Base-by-base conservation (phyloP, 176 grass and related monocot genomes). In the Stipa capillata region DNA sequence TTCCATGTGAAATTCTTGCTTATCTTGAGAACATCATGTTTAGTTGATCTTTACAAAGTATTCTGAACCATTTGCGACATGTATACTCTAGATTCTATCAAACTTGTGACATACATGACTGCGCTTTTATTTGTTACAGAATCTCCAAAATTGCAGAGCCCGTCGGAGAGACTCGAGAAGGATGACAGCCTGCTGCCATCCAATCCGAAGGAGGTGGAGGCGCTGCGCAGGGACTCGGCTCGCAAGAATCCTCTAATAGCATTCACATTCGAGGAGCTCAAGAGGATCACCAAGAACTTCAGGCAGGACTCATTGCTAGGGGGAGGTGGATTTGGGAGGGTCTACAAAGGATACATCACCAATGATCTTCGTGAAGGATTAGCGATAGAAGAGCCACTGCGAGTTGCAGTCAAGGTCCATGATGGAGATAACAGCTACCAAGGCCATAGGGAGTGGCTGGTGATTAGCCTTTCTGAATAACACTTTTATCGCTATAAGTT, bases 361-460 rank as follows among this genome's bases (percentile, higher is more conserved):
- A 89, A 0, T 48, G 87, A 89, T 69, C 41, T 84, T 21, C 33
- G 66, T 0, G 75, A 83, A 83, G 90, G 81, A 24, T 73, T 92
- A 39, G 59, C 76, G 3, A 69, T 88, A 20, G 65, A 88, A 32
- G 87, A 92, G 11, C 87, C 90, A 2, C 14, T 88, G 57, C 52
- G 81, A 75, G 93, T 92, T 59, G 93, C 93, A 0, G 90, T 92
- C 41, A 96, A 92, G 65, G 87, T 96, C 50, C 93, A 96, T 84
- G 90, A 96, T 75, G 87, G 84, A 65, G 93, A 92, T 83, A 96
- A 96, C 65, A 96, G 90, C 84, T 88, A 64, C 63, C 90, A 92
- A 68, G 90, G 93, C 49, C 93, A 96, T 65, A 84, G 87, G 39
- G 90, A 96, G 74, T 96, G 90, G 85, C 85, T 90, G 93, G 90